Evolutionary conservation across 1,284 basidiomycete genomes (phyloP), one percentile per base, ranked within the genome.

Genomic region (Ustilago crameri): DNA sequence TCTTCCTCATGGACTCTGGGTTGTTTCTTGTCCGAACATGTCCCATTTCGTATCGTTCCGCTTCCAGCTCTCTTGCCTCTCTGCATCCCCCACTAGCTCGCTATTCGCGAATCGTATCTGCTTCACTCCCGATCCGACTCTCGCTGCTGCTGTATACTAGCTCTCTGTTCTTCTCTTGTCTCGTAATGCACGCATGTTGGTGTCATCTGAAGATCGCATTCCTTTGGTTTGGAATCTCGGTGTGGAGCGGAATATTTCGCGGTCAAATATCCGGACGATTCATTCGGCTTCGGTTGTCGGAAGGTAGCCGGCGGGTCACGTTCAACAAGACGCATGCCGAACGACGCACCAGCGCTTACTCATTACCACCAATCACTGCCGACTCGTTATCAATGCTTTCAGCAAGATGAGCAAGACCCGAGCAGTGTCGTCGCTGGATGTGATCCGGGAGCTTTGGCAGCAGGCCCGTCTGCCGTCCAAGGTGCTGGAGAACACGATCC

Each of bases 381-480:
- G n/a, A n/a, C n/a, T 5, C 30, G 12, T 30, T 30, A 5, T 30
- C 30, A 30, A 5, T 5, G 30, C 30, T 30, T 30, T 30, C n/a
- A 15, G 35, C 35, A 37, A 37, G 35, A 37, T 37, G 35, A 12
- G 30, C 5, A 37, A 37, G 15, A 15, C 5, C 5, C 35, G 15
- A 5, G 14, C 34, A 17, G 10, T 37, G 3, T 44, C 57, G 8
- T 20, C 56, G 14, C 27, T 57, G 2, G 20, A 32, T 2, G 17
- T 67, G 5, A 15, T 67, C 0, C 52, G 54, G 5, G 45, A 61
- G 51, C 48, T 67, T 9, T 68, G 65, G 65, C 7, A 12, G 38
- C 47, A 62, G 17, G 59, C 59, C 1, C 3, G 17, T 1, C 30
- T 68, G 8, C 65, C 65, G 0, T 1, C 17, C 0, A 5, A 3